Evolutionary conservation across 805 yeast species (phyloP).

Genomic region (Candida ponderosae): DNA sequence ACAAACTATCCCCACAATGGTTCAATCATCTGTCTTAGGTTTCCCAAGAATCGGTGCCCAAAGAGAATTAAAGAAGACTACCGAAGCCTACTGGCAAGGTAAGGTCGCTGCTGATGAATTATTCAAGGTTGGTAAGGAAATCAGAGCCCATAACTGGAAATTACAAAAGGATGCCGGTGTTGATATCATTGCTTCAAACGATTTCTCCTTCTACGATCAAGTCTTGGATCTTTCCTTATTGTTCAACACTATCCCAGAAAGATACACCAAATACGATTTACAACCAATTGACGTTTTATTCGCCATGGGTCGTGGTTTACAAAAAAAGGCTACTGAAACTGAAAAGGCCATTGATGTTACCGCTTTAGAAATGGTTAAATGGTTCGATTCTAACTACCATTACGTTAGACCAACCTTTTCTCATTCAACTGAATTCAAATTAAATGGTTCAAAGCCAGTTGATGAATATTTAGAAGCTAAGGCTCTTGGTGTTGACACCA

Average conservation of each 20-base stretch:
- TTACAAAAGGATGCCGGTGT: constrained; percentile 96
- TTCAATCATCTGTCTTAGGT: constrained; percentile 94
- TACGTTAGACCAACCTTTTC: constrained; percentile 99
- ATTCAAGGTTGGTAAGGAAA: constrained; percentile 86
- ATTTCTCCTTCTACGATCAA: constrained; percentile 97
- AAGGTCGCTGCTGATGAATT: constrained; percentile 83
- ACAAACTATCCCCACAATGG: constrained; percentile 49
- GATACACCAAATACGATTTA: constrained; percentile 89
- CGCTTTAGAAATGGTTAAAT: constrained; percentile 98
- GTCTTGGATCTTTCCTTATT: constrained; percentile 86
- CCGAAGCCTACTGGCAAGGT: constrained; percentile 99
- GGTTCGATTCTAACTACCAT: constrained; percentile 99
- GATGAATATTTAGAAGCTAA: constrained; percentile 98
- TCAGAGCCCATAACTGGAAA: constrained; percentile 96
- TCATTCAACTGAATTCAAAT: constrained; percentile 89
- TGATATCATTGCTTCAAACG: constrained; percentile 94
- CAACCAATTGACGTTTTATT: constrained; percentile 86
- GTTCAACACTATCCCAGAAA: constrained; percentile 94
- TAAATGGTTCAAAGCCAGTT: constrained; percentile 93
- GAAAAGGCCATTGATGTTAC: constrained; percentile 93
- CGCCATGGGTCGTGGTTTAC: constrained; percentile 99
- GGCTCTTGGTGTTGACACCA: constrained; percentile 90
- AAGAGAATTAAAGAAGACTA: constrained; percentile 98
- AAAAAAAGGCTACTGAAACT: constrained; percentile 87
- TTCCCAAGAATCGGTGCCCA: constrained; percentile 99